Evolutionary conservation across 345 rosid species (phyloP).

Genomic region (Lepidium africanum): DNA sequence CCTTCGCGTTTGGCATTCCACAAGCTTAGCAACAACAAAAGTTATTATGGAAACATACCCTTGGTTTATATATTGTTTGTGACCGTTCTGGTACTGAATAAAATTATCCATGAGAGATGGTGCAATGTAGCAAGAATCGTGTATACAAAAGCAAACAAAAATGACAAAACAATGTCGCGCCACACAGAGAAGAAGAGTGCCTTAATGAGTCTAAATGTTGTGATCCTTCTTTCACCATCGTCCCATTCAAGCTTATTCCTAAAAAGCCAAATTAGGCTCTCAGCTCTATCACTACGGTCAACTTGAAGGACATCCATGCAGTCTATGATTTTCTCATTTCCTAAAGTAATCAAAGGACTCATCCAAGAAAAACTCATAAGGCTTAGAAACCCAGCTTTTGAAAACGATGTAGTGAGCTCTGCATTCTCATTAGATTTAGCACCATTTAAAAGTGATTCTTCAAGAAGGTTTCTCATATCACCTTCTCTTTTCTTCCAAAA

Average conservation of each 20-base stretch:
- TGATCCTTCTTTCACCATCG: slow-evolving; percentile 29
- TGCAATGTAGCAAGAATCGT: slow-evolving; percentile 38
- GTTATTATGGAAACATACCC: slow-evolving; percentile 39
- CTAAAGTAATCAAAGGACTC: slow-evolving; percentile 34
- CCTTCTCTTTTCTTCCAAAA: slow-evolving; percentile 29
- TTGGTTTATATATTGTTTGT: slow-evolving; percentile 31
- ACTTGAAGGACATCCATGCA: slow-evolving; percentile 42
- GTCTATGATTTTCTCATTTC: slow-evolving; percentile 37
- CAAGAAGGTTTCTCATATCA: slow-evolving; percentile 21
- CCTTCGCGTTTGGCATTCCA: slow-evolving; percentile 51
- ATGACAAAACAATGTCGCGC: slow-evolving; percentile 36
- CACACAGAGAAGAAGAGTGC: slow-evolving; percentile 28
- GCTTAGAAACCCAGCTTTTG: slow-evolving; percentile 36
- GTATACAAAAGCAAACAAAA: slow-evolving; percentile 25
- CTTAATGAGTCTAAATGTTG: slow-evolving; percentile 30
- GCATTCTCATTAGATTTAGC: slow-evolving; percentile 2
- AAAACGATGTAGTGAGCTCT: slow-evolving; percentile 39
- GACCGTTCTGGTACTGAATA: slow-evolving; percentile 41
- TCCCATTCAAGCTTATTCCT: slow-evolving; percentile 31
- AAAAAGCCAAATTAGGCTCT: slow-evolving; percentile 22
- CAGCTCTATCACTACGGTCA: slow-evolving; percentile 31
- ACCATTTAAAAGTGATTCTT: slow-evolving; percentile 37
- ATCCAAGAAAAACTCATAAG: slow-evolving; percentile 44
- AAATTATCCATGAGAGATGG: slow-evolving; percentile 47
- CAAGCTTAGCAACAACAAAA: slow-evolving; percentile 46